phyloP scores from a whole-genome alignment of 345 rosid species.

The Pistacia integerrima region DNA sequence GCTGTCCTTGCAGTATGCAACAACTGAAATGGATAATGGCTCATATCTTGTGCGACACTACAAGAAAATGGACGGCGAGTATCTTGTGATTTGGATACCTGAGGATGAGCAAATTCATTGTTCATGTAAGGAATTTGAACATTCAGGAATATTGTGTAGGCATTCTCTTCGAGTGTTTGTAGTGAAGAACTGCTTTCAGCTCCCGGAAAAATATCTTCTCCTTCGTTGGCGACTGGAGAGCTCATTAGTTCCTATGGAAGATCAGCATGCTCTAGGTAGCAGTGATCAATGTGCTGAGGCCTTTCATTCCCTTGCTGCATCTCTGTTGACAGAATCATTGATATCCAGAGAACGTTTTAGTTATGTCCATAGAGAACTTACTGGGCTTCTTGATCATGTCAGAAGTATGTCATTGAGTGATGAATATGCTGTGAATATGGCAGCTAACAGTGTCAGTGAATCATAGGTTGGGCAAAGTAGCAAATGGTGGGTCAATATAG shows the following conservation, averaged over 20 bases:
- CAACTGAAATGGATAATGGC: conserved; percentile 80
- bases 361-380: conserved; percentile 62
- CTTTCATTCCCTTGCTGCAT: conserved; percentile 67
- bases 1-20: conserved; percentile 73
- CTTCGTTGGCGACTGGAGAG: conserved; percentile 73
- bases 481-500: conserved; percentile 8
- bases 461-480: conserved; percentile 20
- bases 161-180: conserved; percentile 72
- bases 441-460: conserved; percentile 44
- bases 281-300: conserved; percentile 59
- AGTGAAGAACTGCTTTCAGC: conserved; percentile 73
- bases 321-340: conserved; percentile 69
- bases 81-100: conserved; percentile 66
- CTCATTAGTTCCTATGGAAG: conserved; percentile 41
- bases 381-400: conserved; percentile 55
- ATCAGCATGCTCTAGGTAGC: conserved; percentile 44
- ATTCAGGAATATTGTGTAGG: conserved; percentile 78
- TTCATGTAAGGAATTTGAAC: conserved; percentile 93
- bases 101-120: conserved; percentile 83
- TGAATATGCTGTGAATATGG: conserved; percentile 42
- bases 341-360: conserved; percentile 59
- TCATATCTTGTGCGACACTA: conserved; percentile 72
- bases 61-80: conserved; percentile 85
- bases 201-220: conserved; percentile 80
- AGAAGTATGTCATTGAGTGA: conserved; percentile 46